Evolutionary conservation across 768 basidiomycete species (phyloP).

Genomic region (Agrocybe pediades): DNA sequence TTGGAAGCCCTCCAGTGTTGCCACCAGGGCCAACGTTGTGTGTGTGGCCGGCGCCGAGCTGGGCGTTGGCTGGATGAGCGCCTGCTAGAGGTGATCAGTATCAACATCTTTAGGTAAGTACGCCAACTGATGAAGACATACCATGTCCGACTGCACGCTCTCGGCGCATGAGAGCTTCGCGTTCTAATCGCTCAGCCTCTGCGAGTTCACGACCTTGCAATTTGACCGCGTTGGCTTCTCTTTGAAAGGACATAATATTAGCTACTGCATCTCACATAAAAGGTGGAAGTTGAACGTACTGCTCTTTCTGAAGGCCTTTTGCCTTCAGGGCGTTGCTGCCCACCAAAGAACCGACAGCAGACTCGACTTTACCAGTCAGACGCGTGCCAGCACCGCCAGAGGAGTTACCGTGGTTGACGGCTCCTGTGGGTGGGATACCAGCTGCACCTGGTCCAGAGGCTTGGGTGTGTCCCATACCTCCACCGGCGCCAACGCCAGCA

Average conservation of each 20-base stretch:
- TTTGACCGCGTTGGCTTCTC: constrained; percentile 47
- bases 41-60: constrained; percentile 25
- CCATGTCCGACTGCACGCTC: constrained; percentile 57
- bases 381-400: constrained; percentile 30
- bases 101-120: no score
- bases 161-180: constrained; percentile 47
- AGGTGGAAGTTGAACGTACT: constrained; percentile 25
- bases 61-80: constrained; percentile 28
- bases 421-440: constrained; percentile 23
- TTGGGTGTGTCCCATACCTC: constrained; percentile 13
- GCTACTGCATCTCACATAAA: background rate
- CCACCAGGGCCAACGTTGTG: background rate
- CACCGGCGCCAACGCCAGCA: constrained; percentile 6
- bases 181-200: constrained; percentile 56
- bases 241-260: constrained; percentile 12
- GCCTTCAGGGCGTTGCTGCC: constrained; percentile 49
- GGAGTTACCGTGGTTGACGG: constrained; percentile 20
- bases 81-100: no score
- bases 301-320: constrained; percentile 53
- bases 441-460: constrained; percentile 7
- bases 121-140: constrained; percentile 15
- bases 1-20: background rate
- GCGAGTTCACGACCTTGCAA: constrained; percentile 49
- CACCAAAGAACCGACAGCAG: constrained; percentile 43
- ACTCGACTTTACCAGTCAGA: constrained; percentile 49